Evolutionary conservation across 2,329 filamentous ascomycete genomes (phyloP), one percentile per base, ranked within the genome.

Genomic region (Aureobasidium sp.): DNA sequence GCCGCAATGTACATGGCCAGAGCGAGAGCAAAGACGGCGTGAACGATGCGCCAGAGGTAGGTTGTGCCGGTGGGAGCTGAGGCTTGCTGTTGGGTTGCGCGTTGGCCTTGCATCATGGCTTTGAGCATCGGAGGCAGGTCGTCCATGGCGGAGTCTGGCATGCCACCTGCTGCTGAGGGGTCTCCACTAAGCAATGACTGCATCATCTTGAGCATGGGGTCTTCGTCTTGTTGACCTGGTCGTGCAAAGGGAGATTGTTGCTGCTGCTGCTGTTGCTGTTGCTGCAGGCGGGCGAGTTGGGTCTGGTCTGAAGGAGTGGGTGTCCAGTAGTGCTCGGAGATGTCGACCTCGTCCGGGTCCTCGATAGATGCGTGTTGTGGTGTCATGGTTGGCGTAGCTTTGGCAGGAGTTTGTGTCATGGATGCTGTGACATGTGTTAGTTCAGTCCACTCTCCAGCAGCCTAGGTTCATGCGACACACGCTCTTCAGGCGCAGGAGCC

Each of bases 301-400:
- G 35, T 40, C 31, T 62, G n/a, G 17, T 49, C 38, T 15, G 54
- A 57, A 27, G 57, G 55, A 25, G 40, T 58, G 31, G 67, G 62
- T 23, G 62, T 64, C 59, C 63, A 67, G 54, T 63, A 59, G 64
- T 67, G 87, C 64, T 86, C 75, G n/a, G 87, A 89, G 66, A 93
- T 90, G 71, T 92, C 88, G 64, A 90, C 81, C 72, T 91, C 89
- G 5, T 85, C 87, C 6, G 88, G 88, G 67, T 89, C 66, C 17
- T 71, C 69, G n/a, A 72, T 66, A 29, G 73, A 65, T 23, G 70
- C 65, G 40, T 71, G 64, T 11, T 72, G 60, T 43, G 69, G 66
- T 27, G 67, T 66, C 37, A 33, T 43, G 27, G 46, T 38, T 4
- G 47, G 19, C 13, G 33, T 60, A 19, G 43, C 33, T 13, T 40